These are phyloP conservation scores for Brassica rapa DNA, from an alignment of 345 rosid species.

Conservation along the genomic window DNA sequence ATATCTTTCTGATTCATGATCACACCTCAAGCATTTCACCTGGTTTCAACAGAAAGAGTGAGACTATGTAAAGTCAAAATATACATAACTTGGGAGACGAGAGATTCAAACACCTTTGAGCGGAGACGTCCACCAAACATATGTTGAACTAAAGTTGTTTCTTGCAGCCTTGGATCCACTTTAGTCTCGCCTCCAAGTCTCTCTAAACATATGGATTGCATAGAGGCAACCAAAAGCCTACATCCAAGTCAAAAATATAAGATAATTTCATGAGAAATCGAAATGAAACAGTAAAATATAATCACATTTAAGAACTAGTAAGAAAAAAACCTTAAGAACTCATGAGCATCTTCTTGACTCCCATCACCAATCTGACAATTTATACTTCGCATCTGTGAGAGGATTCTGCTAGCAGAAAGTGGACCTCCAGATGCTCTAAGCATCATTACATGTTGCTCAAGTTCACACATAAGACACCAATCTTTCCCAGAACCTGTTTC, in stretches of 20 bases:
- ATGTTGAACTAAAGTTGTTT: slow-evolving; percentile 81
- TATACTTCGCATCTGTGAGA: slow-evolving; percentile 61
- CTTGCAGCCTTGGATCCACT: slow-evolving; percentile 68
- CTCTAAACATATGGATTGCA: slow-evolving; percentile 87
- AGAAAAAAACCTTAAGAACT: slow-evolving; percentile 67
- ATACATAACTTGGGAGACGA: not conserved
- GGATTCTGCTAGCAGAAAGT: slow-evolving; percentile 67
- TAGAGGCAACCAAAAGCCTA: slow-evolving; percentile 76
- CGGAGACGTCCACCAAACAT: slow-evolving; percentile 78
- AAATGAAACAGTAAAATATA: not conserved
- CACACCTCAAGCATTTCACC: slow-evolving; percentile 80
- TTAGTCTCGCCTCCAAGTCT: slow-evolving; percentile 73
- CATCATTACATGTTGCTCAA: slow-evolving; percentile 79
- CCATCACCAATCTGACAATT: slow-evolving; percentile 80
- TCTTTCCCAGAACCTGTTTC: slow-evolving; percentile 62
- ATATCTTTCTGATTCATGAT: slow-evolving; percentile 74
- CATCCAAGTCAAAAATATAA: not conserved
- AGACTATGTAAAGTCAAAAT: not conserved
- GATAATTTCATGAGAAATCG: not conserved
- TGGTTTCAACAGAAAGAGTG: slow-evolving; percentile 25
- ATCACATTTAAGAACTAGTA: not conserved
- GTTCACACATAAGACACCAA: slow-evolving; percentile 91
- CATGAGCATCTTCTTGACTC: slow-evolving; percentile 93
- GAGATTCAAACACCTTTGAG: slow-evolving; percentile 42
- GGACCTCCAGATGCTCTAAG: slow-evolving; percentile 69